Base-by-base conservation (phyloP, 495 filamentous ascomycete genomes). In the Tuber calosporum region DNA sequence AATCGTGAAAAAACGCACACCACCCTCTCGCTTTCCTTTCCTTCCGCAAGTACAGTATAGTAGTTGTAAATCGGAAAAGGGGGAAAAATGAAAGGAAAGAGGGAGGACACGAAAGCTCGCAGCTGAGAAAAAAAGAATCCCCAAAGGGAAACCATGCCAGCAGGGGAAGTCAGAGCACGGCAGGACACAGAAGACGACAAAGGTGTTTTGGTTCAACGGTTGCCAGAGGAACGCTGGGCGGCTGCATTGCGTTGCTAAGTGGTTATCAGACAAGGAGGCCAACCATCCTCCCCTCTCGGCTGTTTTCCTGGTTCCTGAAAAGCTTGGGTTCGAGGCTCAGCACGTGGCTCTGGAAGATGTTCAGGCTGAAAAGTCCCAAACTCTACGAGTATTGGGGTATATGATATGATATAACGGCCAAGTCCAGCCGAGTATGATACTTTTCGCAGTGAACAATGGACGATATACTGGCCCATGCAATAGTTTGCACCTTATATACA, bases 201-300 rank as follows among this genome's bases (percentile, higher is more conserved):
- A 41, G 69, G 75, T 78, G 77, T 79, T 78, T 79, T 78, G 77
- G 58, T 72, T 66, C 53, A 71, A 20, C 34, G 34, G 70, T 78
- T 78, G 76, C 76, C 69, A 78, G 71, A 74, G 76, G 71, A 78
- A 78, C 76, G 72, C 26, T 34, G 1, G 53, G 26, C 42, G 9
- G 42, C 30, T 34, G 30, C 9, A 13, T 30, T 62, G 30, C 1
- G n/a, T 58, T 26, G n/a, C n/a, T 13, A 2, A 11, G 22, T 9
- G 22, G n/a, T 58, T 22, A n/a, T 26, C 48, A 53, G 22, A 53
- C 53, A 62, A 30, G 53, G n/a, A n/a, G n/a, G n/a, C n/a, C 45
- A n/a, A 53, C 22, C 45, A n/a, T n/a, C 20, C 42, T 19, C 5
- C 11, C 17, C 19, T 9, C 45, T n/a, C 22, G 45, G 45, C 45